These are phyloP conservation scores for Pyricularia grisea DNA, from an alignment of 2,329 filamentous ascomycete species.

Conservation along the genomic window DNA sequence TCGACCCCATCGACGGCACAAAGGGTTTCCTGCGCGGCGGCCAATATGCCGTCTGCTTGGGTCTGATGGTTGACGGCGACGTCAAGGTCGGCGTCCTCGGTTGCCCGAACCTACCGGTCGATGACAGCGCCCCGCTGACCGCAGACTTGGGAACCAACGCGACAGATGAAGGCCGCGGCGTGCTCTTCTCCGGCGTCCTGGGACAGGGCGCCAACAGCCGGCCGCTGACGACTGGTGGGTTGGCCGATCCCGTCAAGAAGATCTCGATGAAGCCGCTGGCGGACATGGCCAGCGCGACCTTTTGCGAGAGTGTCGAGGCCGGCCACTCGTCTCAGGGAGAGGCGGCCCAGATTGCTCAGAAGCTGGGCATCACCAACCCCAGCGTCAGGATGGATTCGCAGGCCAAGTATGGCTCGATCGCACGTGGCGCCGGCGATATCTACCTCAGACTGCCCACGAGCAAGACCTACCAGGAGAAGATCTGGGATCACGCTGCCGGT, in stretches of 20 bases:
- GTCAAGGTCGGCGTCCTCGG: conserved; percentile 92
- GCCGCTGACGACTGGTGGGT: conserved; percentile 49
- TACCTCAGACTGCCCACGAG: conserved; percentile 78
- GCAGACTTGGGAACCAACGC: conserved; percentile 66
- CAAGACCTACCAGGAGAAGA: conserved; percentile 93
- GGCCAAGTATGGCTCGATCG: conserved; percentile 95
- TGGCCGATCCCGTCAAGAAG: conserved; percentile 41
- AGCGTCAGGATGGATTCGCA: conserved; percentile 96
- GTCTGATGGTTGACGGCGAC: conserved; percentile 82
- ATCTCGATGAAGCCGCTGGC: conserved; percentile 74
- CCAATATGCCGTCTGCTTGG: conserved; percentile 94
- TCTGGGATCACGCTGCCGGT: conserved; percentile 97
- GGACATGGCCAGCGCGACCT: conserved; percentile 71
- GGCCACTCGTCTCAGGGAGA: conserved; percentile 86
- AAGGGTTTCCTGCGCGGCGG: conserved; percentile 94
- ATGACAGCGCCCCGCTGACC: conserved; percentile 64
- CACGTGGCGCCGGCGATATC: conserved; percentile 85
- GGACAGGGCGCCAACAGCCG: conserved; percentile 75
- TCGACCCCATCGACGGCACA: conserved; percentile 96
- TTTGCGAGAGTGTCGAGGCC: conserved; percentile 94
- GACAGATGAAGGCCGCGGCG: conserved; percentile 66
- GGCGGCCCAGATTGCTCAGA: conserved; percentile 73
- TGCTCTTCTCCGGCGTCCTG: conserved; percentile 76
- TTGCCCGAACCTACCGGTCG: conserved; percentile 88
- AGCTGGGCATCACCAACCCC: conserved; percentile 78